phyloP scores from a whole-genome alignment of 1,284 basidiomycete genomes.

The Pulchroboletus neoregius region DNA sequence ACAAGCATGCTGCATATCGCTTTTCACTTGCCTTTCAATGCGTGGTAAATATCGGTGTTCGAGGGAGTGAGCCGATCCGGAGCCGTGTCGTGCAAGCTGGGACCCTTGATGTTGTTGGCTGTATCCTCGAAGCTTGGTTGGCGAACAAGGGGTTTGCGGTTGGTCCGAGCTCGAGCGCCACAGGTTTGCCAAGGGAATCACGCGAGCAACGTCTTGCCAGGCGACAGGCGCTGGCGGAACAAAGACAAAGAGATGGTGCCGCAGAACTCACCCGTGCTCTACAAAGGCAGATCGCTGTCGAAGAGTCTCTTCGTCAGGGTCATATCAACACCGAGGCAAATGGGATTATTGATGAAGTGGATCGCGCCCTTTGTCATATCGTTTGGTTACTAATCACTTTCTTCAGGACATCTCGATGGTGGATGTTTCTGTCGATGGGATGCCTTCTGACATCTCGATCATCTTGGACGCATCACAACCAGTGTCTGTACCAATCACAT shows the following conservation, averaged over 20 bases:
- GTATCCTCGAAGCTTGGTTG: conserved; percentile 92
- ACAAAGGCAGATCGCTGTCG: conserved; percentile 44
- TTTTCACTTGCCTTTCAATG: conserved; percentile 96
- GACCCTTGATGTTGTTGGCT: conserved; percentile 90
- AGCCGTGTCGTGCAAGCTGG: conserved; percentile 95
- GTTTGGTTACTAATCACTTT: conserved; percentile 8
- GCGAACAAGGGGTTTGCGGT: conserved; percentile 79
- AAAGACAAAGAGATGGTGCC: conserved; percentile 51
- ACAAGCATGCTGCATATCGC: conserved; percentile 81
- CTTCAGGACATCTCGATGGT: conserved; percentile 29
- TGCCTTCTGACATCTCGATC: conserved; percentile 24
- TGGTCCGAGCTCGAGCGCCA: conserved; percentile 60
- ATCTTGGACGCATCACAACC: conserved; percentile 20
- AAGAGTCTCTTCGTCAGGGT: conserved; percentile 15
- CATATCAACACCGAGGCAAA: conserved; percentile 8
- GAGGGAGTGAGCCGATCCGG: conserved; percentile 91
- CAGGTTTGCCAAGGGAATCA: conserved; percentile 64
- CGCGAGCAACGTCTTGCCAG: conserved; percentile 64
- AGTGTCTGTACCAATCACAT: conserved; percentile 21
- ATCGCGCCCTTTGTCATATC: conserved; percentile 4
- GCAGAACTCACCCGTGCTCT: conserved; percentile 54
- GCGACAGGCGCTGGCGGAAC: conserved; percentile 49
- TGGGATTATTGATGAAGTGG: conserved; percentile 26
- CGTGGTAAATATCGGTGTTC: conserved; percentile 95
- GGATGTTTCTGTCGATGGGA: conserved; percentile 19